phyloP scores from a whole-genome alignment of 805 yeast genomes.

The Scheffersomyces ergatensis region DNA sequence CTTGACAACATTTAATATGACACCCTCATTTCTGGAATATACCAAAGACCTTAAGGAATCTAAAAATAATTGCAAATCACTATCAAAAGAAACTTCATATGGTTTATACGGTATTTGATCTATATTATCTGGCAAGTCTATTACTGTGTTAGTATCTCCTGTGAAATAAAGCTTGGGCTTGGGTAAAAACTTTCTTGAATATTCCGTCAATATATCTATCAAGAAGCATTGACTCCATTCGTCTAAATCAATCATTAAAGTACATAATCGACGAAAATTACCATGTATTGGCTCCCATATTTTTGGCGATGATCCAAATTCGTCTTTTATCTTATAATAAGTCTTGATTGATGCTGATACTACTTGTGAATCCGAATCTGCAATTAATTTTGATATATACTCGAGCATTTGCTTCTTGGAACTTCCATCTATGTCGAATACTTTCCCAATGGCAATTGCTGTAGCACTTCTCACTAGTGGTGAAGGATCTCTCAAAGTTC shows the following conservation, averaged over 20 bases:
- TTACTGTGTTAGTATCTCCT: constrained; percentile 24
- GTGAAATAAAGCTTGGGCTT: constrained; percentile 44
- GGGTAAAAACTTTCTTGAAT: constrained; percentile 59
- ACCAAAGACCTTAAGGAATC: constrained; percentile 45
- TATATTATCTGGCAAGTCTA: constrained; percentile 44
- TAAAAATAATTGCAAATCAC: constrained; percentile 58
- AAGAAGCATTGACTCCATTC: constrained; percentile 66
- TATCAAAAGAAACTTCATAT: constrained; percentile 44
- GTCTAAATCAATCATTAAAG: constrained; percentile 52
- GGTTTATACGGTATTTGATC: constrained; percentile 11
- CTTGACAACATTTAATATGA: constrained; percentile 58
- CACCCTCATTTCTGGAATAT: constrained; percentile 54
- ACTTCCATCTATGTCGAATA: constrained; percentile 38
- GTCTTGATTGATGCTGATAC: constrained; percentile 66
- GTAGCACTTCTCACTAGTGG: constrained; percentile 78
- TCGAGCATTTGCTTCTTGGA: constrained; percentile 48
- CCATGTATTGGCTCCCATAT: constrained; percentile 69
- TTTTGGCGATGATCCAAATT: constrained; percentile 25
- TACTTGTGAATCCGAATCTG: constrained; percentile 67
- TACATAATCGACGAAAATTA: constrained; percentile 58
- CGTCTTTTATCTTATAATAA: constrained; percentile 47
- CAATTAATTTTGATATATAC: constrained; percentile 49
- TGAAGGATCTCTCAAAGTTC: constrained; percentile 66
- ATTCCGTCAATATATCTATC: constrained; percentile 64
- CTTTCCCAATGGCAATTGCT: constrained; percentile 70